Base-by-base conservation (phyloP, 345 rosid species). In the Theobroma cacao region DNA sequence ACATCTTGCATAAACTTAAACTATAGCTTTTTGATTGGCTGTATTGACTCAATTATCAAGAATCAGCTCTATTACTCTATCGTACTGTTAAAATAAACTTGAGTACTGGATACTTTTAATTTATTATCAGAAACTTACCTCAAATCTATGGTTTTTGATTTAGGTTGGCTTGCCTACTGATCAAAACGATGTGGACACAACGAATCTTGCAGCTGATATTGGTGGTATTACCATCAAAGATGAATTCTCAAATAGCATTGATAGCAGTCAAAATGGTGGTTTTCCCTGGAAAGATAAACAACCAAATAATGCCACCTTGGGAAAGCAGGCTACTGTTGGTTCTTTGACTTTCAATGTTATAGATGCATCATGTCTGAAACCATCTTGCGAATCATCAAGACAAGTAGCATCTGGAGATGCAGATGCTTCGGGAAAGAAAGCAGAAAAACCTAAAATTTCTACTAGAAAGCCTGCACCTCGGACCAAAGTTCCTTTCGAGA, bases 401-500 rank as follows among this genome's bases (percentile, higher is more conserved):
- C 80, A 72, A 74, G 80, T 26, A 0, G 79, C 80, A 56, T 78
- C 88, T 8, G 75, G 38, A 47, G 79, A 56, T 40, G 74, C 77
- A 38, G 85, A 82, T 72, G 75, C 80, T 81, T 78, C 86, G 52
- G 81, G 56, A 17, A 78, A 55, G 68, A 79, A 77, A 14, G 52
- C 33, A 8, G 72, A 78, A 56, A 59, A 64, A 72, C 82, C 31
- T 38, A 89, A 87, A 50, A 8, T 31, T 75, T 58, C 87, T 62
- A 82, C 81, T 30, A 90, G 82, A 77, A 87, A 89, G 87, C 89
- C 92, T 75, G 86, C 75, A 41, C 26, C 91, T 63, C 89, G 96
- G 52, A 82, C 90, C 3, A 94, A 94, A 87, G 92, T 94, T 72
- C 98, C 98, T 5, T 96, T 94, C 69, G 98, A 96, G 87, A 94